Base-by-base conservation (phyloP, 176 grass and related monocot genomes). In the Puccinellia tenuiflora region DNA sequence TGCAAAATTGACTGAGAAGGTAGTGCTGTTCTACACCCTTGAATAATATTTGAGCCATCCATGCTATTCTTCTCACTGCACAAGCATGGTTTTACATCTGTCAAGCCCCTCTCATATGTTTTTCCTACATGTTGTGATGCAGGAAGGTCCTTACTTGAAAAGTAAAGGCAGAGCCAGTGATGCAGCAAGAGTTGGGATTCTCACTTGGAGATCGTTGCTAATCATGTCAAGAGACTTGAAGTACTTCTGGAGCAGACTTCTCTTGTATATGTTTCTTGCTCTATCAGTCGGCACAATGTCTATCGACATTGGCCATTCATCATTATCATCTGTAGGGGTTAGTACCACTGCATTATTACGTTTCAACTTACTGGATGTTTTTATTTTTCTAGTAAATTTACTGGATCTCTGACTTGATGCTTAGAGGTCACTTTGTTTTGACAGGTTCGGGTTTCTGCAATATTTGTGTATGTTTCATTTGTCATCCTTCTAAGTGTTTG, bases 221-320 rank as follows among this genome's bases (percentile, higher is more conserved):
- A 90, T 97, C 51, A 97, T 97, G 95, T 97, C 95, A 56, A 90
- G 95, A 84, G 91, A 94, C 75, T 94, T 90, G 92, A 92, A 91
- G 59, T 94, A 97, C 68, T 97, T 91, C 81, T 97, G 95, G 95
- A 94, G 86, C 60, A 91, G 95, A 40, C 79, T 97, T 86, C 56
- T 68, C 45, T 88, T 94, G 63, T 91, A 91, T 82, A 84, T 97
- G 86, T 79, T 98, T 76, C 83, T 95, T 66, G 38, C 92, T 2
- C 50, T 98, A 46, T 95, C 95, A 15, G 53, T 95, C 0, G 95
- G 95, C 52, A 93, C 90, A 5, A 82, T 98, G 90, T 98, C 95
- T 91, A 46, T 71, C 5, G 79, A 90, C 39, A 90, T 90, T 59
- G 90, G 92, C 12, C 90, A 97, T 92, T n/a, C n/a, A n/a, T 97